Evolutionary conservation across 2,329 filamentous ascomycete genomes (phyloP), one percentile per base, ranked within the genome.

Genomic region (Stenocarpella maydis): DNA sequence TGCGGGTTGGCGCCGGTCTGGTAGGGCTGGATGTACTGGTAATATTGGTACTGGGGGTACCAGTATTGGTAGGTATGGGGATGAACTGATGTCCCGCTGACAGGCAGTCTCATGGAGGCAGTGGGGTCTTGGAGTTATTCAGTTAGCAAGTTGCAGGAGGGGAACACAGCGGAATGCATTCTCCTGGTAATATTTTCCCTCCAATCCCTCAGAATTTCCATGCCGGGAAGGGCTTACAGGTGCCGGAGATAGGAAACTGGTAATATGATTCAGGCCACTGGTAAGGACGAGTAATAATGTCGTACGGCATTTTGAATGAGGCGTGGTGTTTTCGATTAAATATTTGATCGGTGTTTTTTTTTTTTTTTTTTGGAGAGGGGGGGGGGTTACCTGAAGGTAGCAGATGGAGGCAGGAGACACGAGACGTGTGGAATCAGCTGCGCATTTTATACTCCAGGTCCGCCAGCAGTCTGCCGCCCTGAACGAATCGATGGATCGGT

Each of bases 251-350:
- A 17, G 65, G 69, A 24, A 60, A 24, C 41, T 41, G 41, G 52
- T 70, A 70, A 37, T 52, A 70, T 17, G 69, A 43, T 2, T 67
- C 69, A n/a, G 52, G 52, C 5, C 15, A 47, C 31, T 67, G 66
- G 19, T 65, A 65, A 6, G 50, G 65, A 8, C 54, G 65, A 34
- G 41, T 53, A 8, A n/a, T 24, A 50, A 39, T 7, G 12, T 34
- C 26, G 50, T 43, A 52, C 31, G 45, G 1, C 69, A 70, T 70
- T 3, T 67, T 66, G 31, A 19, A 17, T 4, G 12, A 12, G n/a
- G 12, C 43, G 7, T 31, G n/a, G n/a, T 21, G 14, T 6, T 31
- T n/a, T 58, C 45, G 17, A 21, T 4, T 12, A 15, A 15, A n/a
- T 24, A 4, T 2, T 31, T 24, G 24, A 2, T 43, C 12, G 19